Percentiles rank a stretch among this genome's conserved stretches.
Conservation (phyloP, 2,329 filamentous ascomycete genomes). For the Aschersonia sp. region DNA sequence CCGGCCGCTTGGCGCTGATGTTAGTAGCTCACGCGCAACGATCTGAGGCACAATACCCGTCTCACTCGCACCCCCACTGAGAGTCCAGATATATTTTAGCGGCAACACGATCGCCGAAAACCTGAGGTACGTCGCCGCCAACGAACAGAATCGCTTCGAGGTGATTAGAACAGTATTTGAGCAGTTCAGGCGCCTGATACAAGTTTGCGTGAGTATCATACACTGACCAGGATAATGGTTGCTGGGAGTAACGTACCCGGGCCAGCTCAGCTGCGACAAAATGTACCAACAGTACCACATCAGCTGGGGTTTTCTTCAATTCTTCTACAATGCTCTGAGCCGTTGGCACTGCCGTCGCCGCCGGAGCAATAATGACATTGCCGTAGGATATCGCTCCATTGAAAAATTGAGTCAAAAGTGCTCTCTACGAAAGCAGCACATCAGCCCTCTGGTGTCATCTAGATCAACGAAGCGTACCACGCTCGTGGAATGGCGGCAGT, state of each 20-base stretch:
- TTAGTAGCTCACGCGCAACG: neutral
- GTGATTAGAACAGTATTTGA: constrained; percentile 1
- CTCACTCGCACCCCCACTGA: constrained; percentile 2
- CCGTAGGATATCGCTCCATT: neutral
- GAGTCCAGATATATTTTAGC: constrained; percentile 1
- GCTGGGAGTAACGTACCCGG: neutral
- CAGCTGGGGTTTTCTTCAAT: neutral
- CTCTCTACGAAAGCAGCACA: neutral
- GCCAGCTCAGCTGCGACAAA: constrained; percentile 1
- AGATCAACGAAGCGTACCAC: neutral
- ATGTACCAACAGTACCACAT: neutral
- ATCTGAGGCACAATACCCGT: constrained; percentile 1
- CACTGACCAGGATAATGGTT: neutral
- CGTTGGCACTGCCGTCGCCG: neutral
- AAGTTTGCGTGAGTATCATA: neutral
- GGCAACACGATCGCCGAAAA: constrained; percentile 1
- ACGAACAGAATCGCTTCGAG: constrained; percentile 2
- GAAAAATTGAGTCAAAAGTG: neutral
- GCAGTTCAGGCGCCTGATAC: neutral
- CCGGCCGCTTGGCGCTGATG: neutral
- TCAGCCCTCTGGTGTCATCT: neutral
- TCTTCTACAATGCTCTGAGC: constrained; percentile 1
- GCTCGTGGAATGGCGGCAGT: constrained; percentile 1
- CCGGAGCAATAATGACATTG: neutral
- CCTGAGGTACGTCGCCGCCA: constrained; percentile 2